These are phyloP conservation scores for Ophiocordyceps polyrhachis-furcata DNA, from an alignment of 2,329 filamentous ascomycete genomes.

Conservation along the genomic window DNA sequence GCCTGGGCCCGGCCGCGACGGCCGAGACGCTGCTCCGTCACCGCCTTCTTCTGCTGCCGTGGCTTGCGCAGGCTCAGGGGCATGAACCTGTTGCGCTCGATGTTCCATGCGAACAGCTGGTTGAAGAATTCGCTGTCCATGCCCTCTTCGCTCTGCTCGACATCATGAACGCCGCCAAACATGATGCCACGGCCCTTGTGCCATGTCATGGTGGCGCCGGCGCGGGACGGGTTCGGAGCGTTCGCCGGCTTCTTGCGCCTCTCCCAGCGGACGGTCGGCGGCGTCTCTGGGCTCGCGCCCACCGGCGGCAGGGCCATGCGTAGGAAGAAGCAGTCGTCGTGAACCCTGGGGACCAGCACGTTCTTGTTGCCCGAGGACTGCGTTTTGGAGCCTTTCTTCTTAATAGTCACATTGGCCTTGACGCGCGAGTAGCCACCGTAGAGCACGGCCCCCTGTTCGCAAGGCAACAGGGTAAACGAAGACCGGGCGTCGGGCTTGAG, in stretches of 20 bases:
- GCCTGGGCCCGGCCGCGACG: constrained; percentile 64
- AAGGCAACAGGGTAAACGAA: constrained; percentile 79
- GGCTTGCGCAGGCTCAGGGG: constrained; percentile 60
- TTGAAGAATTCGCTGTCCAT: constrained; percentile 98
- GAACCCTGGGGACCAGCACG: constrained; percentile 68
- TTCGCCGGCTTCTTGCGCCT: constrained; percentile 84
- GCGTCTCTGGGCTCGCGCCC: constrained; percentile 45
- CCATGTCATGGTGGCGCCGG: constrained; percentile 82
- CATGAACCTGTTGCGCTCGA: constrained; percentile 91
- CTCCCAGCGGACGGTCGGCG: constrained; percentile 75
- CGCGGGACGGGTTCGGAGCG: constrained; percentile 61
- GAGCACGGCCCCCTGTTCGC: constrained; percentile 74
- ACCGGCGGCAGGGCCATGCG: constrained; percentile 54
- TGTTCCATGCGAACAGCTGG: constrained; percentile 77
- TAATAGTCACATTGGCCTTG: constrained; percentile 50
- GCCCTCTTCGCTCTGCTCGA: constrained; percentile 79
- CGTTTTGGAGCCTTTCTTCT: constrained; percentile 38
- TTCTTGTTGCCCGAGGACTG: constrained; percentile 45
- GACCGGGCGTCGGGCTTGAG: constrained; percentile 81
- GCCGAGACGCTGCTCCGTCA: constrained; percentile 33
- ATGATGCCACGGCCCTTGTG: constrained; percentile 85
- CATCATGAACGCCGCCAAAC: constrained; percentile 89
- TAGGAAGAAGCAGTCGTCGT: constrained; percentile 90
- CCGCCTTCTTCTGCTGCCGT: constrained; percentile 41
- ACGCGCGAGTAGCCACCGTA: constrained; percentile 90